Evolutionary conservation across 768 basidiomycete species (phyloP).

Genomic region (Coprinopsis marcescibilis): DNA sequence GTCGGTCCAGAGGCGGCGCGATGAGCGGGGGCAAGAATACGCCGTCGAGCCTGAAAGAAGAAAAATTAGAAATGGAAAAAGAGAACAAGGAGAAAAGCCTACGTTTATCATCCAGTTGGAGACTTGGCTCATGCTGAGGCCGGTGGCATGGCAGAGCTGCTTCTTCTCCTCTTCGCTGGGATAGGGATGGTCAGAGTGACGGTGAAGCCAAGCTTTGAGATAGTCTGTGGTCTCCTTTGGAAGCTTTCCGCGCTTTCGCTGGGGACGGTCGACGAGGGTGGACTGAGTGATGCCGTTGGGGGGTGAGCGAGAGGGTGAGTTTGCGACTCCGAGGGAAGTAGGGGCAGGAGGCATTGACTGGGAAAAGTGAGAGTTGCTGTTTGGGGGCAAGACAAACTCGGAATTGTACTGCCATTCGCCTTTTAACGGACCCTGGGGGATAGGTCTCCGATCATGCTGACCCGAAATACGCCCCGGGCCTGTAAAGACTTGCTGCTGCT

Average conservation of each 20-base stretch:
- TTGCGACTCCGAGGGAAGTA: constrained; percentile 35
- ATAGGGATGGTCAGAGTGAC: constrained; percentile 86
- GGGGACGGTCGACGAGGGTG: constrained; percentile 67
- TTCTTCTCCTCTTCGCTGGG: constrained; percentile 90
- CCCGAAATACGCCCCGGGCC: constrained; percentile 67
- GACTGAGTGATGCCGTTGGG: constrained; percentile 42
- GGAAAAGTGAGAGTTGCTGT: constrained; percentile 32
- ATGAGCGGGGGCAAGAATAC: constrained; percentile 79
- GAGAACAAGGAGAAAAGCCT: constrained; percentile 15
- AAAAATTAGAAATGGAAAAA: constrained; percentile 9
- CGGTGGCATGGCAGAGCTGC: constrained; percentile 79
- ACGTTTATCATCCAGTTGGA: constrained; percentile 95
- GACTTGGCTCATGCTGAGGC: constrained; percentile 83
- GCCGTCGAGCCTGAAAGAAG: constrained; percentile 58
- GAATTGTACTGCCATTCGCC: constrained; percentile 64
- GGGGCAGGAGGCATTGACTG: constrained; percentile 41
- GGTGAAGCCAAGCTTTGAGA: constrained; percentile 83
- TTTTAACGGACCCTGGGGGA: constrained; percentile 44
- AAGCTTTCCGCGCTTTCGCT: constrained; percentile 80
- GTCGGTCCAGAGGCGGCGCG: constrained; percentile 72
- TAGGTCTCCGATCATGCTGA: constrained; percentile 58
- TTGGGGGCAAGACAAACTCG: constrained; percentile 49
- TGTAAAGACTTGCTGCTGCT: constrained; percentile 62
- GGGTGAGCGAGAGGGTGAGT: constrained; percentile 51
- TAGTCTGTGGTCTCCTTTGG: constrained; percentile 89